Evolutionary conservation across 306 rosid species (phyloP), one percentile per base, ranked within the genome.

Genomic region (Urtica urens): DNA sequence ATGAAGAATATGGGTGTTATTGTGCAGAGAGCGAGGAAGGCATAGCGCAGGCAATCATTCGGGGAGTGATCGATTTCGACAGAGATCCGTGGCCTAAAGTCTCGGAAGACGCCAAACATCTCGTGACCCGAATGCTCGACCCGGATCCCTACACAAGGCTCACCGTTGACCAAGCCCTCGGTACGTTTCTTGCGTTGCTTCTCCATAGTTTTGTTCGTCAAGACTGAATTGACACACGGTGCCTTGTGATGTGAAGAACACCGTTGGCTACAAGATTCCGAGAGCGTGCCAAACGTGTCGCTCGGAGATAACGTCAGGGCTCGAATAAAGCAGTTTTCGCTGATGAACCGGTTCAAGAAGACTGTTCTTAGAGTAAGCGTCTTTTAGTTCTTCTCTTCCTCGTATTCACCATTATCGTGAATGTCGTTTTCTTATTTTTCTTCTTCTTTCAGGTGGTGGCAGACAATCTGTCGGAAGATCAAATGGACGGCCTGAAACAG

Each of bases 341-440:
- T 90, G 77, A 84, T 90, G 93, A 90, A 81, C 49, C 84, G 78
- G 64, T 84, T 90, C 70, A 90, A 90, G 78, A 84, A 77, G 77
- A 90, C 76, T 44, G 97, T 79, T 58, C 97, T 84, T 19, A 77
- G 90, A 72, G 97, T 81, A 81, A 67, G 40, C 10, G 40, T n/a
- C 86, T 72, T 67, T 42, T 13, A 20, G 3, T 22, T 45, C 12
- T 15, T 34, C 37, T 55, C 34, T 12, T 16, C 22, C 6, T 24
- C 13, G 40, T 10, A 7, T 13, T 12, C 47, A 10, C 15, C 9
- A 6, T 22, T 35, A 25, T 49, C 10, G 40, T 35, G 15, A 9
- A 35, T 35, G 40, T 35, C 40, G n/a, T n/a, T n/a, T n/a, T 35
- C 40, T 35, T 10, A 35, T 3, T 14, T 16, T 10, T 28, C 28